Conservation (phyloP, 139 green algal genomes). For the Chlamydomonas sphaeroides region DNA sequence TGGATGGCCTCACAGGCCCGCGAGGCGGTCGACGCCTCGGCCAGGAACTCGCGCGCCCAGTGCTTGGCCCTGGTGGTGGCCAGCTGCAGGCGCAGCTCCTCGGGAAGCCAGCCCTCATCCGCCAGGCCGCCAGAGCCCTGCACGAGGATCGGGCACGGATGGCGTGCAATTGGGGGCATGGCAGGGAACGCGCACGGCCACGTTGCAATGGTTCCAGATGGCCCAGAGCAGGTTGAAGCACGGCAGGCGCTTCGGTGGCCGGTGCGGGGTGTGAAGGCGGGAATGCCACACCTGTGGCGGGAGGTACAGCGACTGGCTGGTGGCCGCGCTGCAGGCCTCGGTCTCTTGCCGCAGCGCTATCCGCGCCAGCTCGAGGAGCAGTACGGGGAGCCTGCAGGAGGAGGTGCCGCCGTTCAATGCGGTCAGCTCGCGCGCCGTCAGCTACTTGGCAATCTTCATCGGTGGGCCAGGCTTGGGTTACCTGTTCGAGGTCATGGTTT, state of each 20-base stretch:
- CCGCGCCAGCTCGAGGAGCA: conserved; percentile 37
- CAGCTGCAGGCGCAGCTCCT: neutral
- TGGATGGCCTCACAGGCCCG: neutral
- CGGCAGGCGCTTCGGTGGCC: no score
- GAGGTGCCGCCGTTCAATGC: no score
- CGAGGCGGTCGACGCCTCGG: neutral
- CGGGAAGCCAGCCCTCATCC: neutral
- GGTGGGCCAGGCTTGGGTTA: neutral
- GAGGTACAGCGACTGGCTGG: neutral
- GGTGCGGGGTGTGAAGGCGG: no score
- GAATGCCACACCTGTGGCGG: neutral
- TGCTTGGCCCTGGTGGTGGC: neutral
- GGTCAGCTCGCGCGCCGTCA: no score
- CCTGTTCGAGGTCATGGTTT: conserved; percentile 36
- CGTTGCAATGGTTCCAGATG: no score
- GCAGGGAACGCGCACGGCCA: no score
- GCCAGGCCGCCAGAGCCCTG: neutral
- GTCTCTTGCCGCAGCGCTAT: conserved; percentile 29
- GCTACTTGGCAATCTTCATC: no score
- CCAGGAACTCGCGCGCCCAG: neutral
- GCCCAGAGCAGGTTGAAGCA: no score
- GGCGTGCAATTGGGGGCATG: no score
- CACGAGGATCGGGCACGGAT: no score
- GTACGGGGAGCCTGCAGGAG: neutral
- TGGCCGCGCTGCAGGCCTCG: neutral